These are phyloP conservation scores for Spirogloea muscicola DNA, from an alignment of 139 green algal species.

Conservation along the genomic window DNA sequence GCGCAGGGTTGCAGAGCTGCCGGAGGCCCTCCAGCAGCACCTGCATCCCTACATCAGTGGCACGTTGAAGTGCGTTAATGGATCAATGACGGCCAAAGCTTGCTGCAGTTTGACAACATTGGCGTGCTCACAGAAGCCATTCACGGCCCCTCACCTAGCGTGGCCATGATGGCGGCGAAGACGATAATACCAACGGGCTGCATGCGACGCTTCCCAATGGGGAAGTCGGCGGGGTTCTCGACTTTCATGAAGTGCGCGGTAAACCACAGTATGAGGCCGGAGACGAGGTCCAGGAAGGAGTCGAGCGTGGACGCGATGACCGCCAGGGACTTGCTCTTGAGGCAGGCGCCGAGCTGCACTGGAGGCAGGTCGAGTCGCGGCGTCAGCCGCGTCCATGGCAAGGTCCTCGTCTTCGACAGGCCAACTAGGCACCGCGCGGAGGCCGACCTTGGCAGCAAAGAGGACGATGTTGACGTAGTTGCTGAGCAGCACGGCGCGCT, in stretches of 20 bases:
- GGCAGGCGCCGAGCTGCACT: slow-evolving; percentile 4
- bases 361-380: too few relatives aligned
- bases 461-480: slow-evolving; percentile 46
- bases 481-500: neutral
- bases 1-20: too few relatives aligned
- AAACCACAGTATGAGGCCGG: slow-evolving; percentile 41
- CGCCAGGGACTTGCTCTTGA: slow-evolving; percentile 36
- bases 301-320: slow-evolving; percentile 55
- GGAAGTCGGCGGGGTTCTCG: slow-evolving; percentile 38
- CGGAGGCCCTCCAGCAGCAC: slow-evolving; percentile 1
- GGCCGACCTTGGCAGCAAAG: slow-evolving; percentile 44
- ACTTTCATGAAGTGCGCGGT: slow-evolving; percentile 38
- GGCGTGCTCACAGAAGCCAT: too few relatives aligned
- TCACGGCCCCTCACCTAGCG: slow-evolving; percentile 11
- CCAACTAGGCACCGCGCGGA: too few relatives aligned
- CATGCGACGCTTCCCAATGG: slow-evolving; percentile 51
- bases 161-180: slow-evolving; percentile 55
- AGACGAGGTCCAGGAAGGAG: slow-evolving; percentile 54
- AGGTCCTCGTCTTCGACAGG: too few relatives aligned
- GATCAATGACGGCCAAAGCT: too few relatives aligned
- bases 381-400: too few relatives aligned
- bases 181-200: slow-evolving; percentile 50
- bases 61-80: too few relatives aligned
- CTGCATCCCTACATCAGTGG: neutral
- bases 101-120: too few relatives aligned